Base-by-base conservation (phyloP, 805 yeast species). In the Wickerhamomyces pijperi region DNA sequence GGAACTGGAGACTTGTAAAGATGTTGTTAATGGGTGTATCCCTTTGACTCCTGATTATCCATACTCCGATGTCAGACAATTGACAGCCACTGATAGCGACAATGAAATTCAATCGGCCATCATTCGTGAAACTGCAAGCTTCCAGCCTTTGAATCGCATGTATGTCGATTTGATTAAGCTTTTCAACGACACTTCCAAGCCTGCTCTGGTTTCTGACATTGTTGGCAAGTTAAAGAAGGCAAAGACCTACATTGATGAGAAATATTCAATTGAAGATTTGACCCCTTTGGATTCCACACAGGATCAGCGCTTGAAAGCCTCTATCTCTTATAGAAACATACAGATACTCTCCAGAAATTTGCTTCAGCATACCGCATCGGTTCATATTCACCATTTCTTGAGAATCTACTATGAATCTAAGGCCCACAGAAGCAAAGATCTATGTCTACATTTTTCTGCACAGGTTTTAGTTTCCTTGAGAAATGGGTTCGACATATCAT, bases 1-100 rank as follows among this genome's bases (percentile, higher is more conserved):
- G 2, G 38, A 34, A 1, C 29, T 45, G 9, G 53, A 50, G 39
- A 33, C 40, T 9, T 35, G 36, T 25, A 36, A 42, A 2, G 14
- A 42, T 2, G 25, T 42, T 3, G 11, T 43, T 19, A 31, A 48
- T 0, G 55, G 55, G 1, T 35, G 46, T 1, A 28, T 47, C 14
- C 19, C 42, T 7, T 36, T 29, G 12, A 4, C 46, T 6, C 50
- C 50, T 1, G 39, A 46, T 9, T 15, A 21, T 0, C 32, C 40
- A 2, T 21, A 16, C 3, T 16, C 32, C 12, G 42, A 48, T 36
- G 54, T 50, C n/a, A 36, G 36, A 2, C 38, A 38, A 33, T 51
- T 51, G 12, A 33, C 40, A 25, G 19, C 37, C 3, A 25, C 25
- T 12, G 37, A 47, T 1, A 29, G 36, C 12, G 51, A 47, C 29